Evolutionary conservation across 2,329 filamentous ascomycete species (phyloP).

Genomic region (Pestalotiopsis sp.): DNA sequence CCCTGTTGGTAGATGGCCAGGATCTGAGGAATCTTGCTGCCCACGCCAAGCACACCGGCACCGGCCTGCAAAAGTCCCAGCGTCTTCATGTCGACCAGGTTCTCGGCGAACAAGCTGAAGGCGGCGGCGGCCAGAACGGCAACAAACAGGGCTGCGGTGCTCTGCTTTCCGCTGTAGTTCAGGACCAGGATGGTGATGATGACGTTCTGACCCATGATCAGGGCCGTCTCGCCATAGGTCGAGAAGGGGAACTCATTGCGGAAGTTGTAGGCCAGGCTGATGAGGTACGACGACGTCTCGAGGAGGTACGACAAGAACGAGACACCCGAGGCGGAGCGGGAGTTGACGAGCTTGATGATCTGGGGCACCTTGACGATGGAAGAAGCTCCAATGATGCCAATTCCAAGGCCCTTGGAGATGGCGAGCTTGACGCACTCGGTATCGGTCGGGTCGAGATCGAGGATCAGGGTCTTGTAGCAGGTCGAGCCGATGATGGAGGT

Average conservation of each 20-base stretch:
- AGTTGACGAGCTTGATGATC: conserved; percentile 86
- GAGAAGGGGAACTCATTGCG: conserved; percentile 93
- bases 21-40: conserved; percentile 95
- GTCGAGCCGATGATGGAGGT: conserved; percentile 77
- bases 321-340: conserved; percentile 80
- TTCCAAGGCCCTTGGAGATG: conserved; percentile 88
- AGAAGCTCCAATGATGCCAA: conserved; percentile 89
- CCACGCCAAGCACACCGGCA: conserved; percentile 80
- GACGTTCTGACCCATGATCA: conserved; percentile 92
- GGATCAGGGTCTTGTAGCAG: conserved; percentile 86
- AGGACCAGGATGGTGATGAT: conserved; percentile 86
- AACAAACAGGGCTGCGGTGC: conserved; percentile 75
- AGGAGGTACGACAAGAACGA: conserved; percentile 91
- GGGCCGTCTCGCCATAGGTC: conserved; percentile 92
- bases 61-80: conserved; percentile 81
- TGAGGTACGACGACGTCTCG: conserved; percentile 86
- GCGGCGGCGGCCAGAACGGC: conserved; percentile 72
- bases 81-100: conserved; percentile 65
- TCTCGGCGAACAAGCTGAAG: conserved; percentile 70
- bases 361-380: conserved; percentile 96
- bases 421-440: conserved; percentile 84
- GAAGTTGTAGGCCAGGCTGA: conserved; percentile 88
- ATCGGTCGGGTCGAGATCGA: conserved; percentile 80
- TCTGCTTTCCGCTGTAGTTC: conserved; percentile 73
- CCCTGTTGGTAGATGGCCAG: conserved; percentile 81